Evolutionary conservation across 345 rosid genomes (phyloP).

Genomic region (Pelargonium nanum): DNA sequence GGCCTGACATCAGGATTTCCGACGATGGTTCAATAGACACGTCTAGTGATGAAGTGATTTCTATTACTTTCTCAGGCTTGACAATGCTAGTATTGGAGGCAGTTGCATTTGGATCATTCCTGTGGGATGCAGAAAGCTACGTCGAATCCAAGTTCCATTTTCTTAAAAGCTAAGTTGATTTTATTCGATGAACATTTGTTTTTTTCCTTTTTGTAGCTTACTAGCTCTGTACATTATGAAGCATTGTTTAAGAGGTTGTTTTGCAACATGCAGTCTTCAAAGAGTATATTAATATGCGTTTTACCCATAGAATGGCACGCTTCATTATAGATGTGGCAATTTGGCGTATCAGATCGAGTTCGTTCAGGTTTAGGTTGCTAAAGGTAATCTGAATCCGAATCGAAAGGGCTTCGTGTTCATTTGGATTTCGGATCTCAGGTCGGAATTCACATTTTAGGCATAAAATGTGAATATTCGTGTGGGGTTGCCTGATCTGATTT

Average conservation of each 20-base stretch:
- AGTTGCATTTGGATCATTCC: conserved; percentile 75
- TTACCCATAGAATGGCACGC: too few relatives aligned
- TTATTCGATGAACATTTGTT: background rate
- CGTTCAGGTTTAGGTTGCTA: too few relatives aligned
- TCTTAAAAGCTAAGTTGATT: conserved; percentile 31
- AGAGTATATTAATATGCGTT: too few relatives aligned
- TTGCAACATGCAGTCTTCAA: too few relatives aligned
- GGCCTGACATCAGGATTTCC: conserved; percentile 58
- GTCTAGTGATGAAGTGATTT: conserved; percentile 45
- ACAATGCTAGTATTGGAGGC: conserved; percentile 88
- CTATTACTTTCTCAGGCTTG: conserved; percentile 56
- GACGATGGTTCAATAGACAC: conserved; percentile 75
- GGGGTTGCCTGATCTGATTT: too few relatives aligned
- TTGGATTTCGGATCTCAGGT: too few relatives aligned
- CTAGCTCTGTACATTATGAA: background rate
- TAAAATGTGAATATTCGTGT: too few relatives aligned
- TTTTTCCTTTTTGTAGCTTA: background rate
- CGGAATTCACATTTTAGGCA: too few relatives aligned
- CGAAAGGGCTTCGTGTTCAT: too few relatives aligned
- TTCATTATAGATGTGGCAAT: too few relatives aligned
- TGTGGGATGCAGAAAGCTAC: conserved; percentile 84
- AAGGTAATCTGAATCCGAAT: too few relatives aligned
- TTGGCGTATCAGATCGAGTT: too few relatives aligned
- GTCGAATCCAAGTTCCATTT: conserved; percentile 75
- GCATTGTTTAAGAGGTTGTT: background rate